These are phyloP conservation scores for Bipolaris gigantea DNA, from an alignment of 2,329 filamentous ascomycete species.

Conservation along the genomic window DNA sequence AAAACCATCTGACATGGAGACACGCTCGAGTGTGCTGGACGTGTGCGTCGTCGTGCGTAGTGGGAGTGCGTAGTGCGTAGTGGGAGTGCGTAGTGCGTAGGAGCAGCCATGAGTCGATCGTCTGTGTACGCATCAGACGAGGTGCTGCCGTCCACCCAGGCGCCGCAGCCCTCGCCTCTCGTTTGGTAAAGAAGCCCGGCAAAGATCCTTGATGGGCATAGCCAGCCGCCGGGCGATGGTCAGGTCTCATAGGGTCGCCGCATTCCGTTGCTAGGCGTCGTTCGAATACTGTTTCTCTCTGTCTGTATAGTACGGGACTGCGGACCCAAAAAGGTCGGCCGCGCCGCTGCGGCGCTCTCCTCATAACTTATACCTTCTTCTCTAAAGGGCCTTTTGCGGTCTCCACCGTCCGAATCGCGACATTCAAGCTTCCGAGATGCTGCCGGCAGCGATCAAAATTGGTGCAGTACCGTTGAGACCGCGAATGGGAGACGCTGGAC, in stretches of 20 bases:
- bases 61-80: no score
- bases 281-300: constrained; percentile 5
- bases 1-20: constrained; percentile 9
- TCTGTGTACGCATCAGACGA: constrained; percentile 11
- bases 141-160: constrained; percentile 11
- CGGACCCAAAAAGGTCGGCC: constrained; percentile 2
- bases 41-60: no score
- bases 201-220: constrained; percentile 14
- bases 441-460: constrained; percentile 25
- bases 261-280: constrained; percentile 18
- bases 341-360: constrained; percentile 18
- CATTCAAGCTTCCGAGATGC: constrained; percentile 29
- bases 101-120: constrained; percentile 9
- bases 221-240: constrained; percentile 21
- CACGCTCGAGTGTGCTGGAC: background rate
- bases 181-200: constrained; percentile 10
- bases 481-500: constrained; percentile 28
- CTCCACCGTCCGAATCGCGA: constrained; percentile 21
- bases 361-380: constrained; percentile 32
- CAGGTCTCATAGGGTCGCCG: constrained; percentile 19
- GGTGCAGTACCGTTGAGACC: constrained; percentile 17
- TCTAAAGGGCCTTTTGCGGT: constrained; percentile 43
- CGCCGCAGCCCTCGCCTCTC: constrained; percentile 15
- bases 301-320: constrained; percentile 2
- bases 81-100: background rate